Evolutionary conservation across 768 basidiomycete genomes (phyloP), one percentile per base, ranked within the genome.

Genomic region (Termitomyces heimii): DNA sequence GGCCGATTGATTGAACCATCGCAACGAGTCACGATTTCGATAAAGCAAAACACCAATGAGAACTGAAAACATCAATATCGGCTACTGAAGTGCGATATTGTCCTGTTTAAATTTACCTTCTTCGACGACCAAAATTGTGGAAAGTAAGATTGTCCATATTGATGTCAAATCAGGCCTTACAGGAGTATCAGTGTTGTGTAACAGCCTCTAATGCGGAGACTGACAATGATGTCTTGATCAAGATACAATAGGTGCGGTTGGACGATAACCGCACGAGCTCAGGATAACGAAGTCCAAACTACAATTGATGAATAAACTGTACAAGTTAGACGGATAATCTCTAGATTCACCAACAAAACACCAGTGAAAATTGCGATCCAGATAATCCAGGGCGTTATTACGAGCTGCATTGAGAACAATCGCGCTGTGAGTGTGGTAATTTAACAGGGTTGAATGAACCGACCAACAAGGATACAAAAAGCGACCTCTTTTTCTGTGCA

Each of bases 231-330:
- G 66, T 67, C 4, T 53, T 50, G 22, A 56, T 29, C 7, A 71
- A 62, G n/a, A 69, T 55, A 49, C 70, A 73, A 56, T 65, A 68
- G 13, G 69, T 71, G 24, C 65, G 56, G 46, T 73, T 70, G 5
- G 58, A 60, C 20, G 69, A 71, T 37, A 70, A 37, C 10, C 44
- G 37, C 9, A 71, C 65, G 26, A 61, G 49, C 12, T 60, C 54
- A 29, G 61, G 22, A 59, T 70, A 62, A 16, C 62, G 64, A 5
- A 69, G 37, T 26, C 59, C 67, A 48, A 64, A 71, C 70, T 73
- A 8, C 1, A 37, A 34, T 32, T 10, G 7, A 14, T 29, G n/a
- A 47, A 46, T 26, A 31, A 16, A 14, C 29, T 28, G 26, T 12
- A 44, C 12, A 48, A 12, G 29, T 5, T 26, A 37, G 43, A n/a